Evolutionary conservation across 1,284 basidiomycete genomes (phyloP), one percentile per base, ranked within the genome.

Genomic region (Ceratobasidium sp.): DNA sequence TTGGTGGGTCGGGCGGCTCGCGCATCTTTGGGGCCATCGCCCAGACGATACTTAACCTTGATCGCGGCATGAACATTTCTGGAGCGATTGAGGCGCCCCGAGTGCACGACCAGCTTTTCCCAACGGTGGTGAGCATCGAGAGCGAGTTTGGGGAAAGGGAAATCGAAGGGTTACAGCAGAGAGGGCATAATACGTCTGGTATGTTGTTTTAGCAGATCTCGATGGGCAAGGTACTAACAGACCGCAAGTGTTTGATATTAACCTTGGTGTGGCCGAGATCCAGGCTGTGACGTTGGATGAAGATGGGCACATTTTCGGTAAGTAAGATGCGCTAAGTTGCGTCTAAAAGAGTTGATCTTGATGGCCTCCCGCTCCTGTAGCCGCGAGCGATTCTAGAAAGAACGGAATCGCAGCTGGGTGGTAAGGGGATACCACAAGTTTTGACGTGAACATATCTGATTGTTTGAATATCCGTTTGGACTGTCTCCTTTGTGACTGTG

Each of bases 91-190:
- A 98, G 77, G 83, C 80, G 71, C 88, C 91, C 0, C 83, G 95
- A n/a, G 76, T 97, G n/a, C 95, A 98, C 75, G 87, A 97, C 75
- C 96, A 98, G 76, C 80, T 97, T 29, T 88, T 88, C 71, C 95
- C 96, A 0, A 70, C 76, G 14, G 50, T 78, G 27, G 82, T 91
- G 3, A 84, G 88, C 13, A 82, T 85, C 30, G 94, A 96, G 73
- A 78, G 82, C 70, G 81, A 83, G 0, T 85, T 88, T 73, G 83
- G 87, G 1, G 67, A 74, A 29, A 75, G 82, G 27, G 74, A 88
- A 29, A 70, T 93, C 2, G 79, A 84, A 16, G 86, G 77, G 1
- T 80, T 97, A 29, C 75, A 78, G 53, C 75, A 76, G 2, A 79
- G 85, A 50, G 92, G 91, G 0, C 94, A 97, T 77, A 86, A 88